Base-by-base conservation (phyloP, 164 flowering plant genomes). In the Vitis amurensis region DNA sequence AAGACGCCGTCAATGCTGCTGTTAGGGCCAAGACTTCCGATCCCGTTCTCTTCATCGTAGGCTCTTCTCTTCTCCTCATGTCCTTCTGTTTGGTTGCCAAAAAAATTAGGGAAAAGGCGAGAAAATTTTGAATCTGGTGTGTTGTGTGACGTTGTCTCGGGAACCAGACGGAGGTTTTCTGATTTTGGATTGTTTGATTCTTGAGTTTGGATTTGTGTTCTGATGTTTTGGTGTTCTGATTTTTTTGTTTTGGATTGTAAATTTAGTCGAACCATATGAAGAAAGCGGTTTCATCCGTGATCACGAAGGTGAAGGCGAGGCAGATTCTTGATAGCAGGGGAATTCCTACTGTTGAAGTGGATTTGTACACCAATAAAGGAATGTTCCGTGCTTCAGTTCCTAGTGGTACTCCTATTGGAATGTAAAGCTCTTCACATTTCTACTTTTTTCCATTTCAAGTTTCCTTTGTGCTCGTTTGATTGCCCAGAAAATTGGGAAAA, bases 1-100 rank as follows among this genome's bases (percentile, higher is more conserved):
- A 96, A 73, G 99, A 93, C 65, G 99, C 98, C 67, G 99, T 96
- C 72, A 93, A 96, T 82, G 99, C 99, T 51, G 99, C 99, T 67
- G 99, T 96, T 74, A 79, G 97, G 80, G 91, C 98, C 14, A 96
- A 96, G 72, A 80, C 97, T 63, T 67, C 87, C 66, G 99, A 96
- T 87, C 99, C 99, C 58, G 94, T 96, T 37, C 89, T 96, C 74
- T 93, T 90, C 90, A 96, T 96, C 71, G 98, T 92, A 83, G 68
- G 69, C 57, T 37, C n/a, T 23, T 9, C 27, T 47, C 44, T 37
- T 47, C 49, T 50, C 56, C n/a, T 62, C 37, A 37, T 65, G 14
- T 56, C 16, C 55, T 59, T 44, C 48, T 51, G 11, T 27, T 50
- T 64, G 19, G 44, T 55, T 66, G 57, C 61, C 56, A 1, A 8